A percentile compares a stretch with the other conserved stretches of the same genome.
These are phyloP conservation scores for Cladobotryum protrusum DNA, from an alignment of 2,329 filamentous ascomycete genomes.

Conservation along the genomic window DNA sequence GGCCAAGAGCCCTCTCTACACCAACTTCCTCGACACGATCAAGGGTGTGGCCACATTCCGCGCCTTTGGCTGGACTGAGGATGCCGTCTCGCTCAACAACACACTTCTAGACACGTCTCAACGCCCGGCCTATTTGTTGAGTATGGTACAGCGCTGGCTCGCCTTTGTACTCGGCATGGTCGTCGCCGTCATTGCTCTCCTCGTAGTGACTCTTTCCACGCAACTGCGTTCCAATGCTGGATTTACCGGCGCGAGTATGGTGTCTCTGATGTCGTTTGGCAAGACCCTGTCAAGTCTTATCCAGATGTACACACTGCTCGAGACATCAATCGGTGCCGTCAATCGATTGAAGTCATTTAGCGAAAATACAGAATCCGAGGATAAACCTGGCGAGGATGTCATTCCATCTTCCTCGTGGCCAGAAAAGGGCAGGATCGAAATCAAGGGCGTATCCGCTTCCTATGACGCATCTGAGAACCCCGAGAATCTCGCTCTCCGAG, in stretches of 20 bases:
- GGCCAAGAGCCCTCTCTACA: slow-evolving; percentile 44
- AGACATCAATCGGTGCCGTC: slow-evolving; percentile 7
- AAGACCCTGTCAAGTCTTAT: background rate
- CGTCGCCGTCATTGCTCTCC: slow-evolving; percentile 7
- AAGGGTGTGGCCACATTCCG: slow-evolving; percentile 11
- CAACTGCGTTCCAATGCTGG: slow-evolving; percentile 5
- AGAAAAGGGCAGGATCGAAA: slow-evolving; percentile 21
- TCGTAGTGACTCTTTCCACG: slow-evolving; percentile 9
- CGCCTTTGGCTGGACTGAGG: slow-evolving; percentile 12
- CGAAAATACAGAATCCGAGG: slow-evolving; percentile 9
- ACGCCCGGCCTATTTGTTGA: slow-evolving; percentile 10
- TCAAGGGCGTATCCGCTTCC: slow-evolving; percentile 27
- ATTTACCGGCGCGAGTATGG: slow-evolving; percentile 1
- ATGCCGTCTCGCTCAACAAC: slow-evolving; percentile 1
- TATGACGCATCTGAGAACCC: slow-evolving; percentile 17
- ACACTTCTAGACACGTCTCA: slow-evolving; percentile 11
- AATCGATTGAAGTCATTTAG: slow-evolving; percentile 18
- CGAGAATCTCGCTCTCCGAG: slow-evolving; percentile 18
- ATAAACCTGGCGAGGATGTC: background rate
- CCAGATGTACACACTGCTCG: slow-evolving; percentile 6
- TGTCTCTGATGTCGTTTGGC: slow-evolving; percentile 6
- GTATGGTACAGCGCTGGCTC: slow-evolving; percentile 13
- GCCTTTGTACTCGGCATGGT: slow-evolving; percentile 8
- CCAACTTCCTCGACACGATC: slow-evolving; percentile 11
- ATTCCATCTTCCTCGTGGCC: slow-evolving; percentile 24